Evolutionary conservation across 768 basidiomycete species (phyloP).

Genomic region (Clathrus columnatus): DNA sequence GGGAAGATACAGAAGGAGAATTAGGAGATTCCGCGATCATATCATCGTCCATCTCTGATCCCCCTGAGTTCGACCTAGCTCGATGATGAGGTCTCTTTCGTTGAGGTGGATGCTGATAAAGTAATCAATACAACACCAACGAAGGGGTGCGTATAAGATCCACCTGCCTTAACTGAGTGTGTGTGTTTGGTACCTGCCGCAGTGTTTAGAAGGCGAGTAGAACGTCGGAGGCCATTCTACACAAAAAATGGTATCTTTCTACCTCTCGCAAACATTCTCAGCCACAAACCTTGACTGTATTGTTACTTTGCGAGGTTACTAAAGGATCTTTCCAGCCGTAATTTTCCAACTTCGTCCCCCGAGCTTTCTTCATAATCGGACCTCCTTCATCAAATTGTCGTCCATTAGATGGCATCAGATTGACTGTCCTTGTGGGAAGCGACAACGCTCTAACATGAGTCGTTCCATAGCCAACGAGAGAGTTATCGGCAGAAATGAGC

Average conservation of each 20-base stretch:
- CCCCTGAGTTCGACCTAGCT: conserved; percentile 42
- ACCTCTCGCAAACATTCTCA: neutral
- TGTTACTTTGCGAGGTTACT: neutral
- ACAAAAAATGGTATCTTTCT: conserved; percentile 68
- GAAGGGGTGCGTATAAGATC: neutral
- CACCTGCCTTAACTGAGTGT: conserved; percentile 45
- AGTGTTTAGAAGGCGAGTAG: conserved; percentile 61
- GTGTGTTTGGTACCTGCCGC: conserved; percentile 36
- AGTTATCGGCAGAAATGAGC: conserved; percentile 45
- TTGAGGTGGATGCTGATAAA: conserved; percentile 26
- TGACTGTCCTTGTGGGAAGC: conserved; percentile 6
- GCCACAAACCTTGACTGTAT: conserved; percentile 2
- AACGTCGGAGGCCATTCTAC: conserved; percentile 55
- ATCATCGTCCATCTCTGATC: conserved; percentile 70
- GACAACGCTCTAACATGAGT: conserved; percentile 35
- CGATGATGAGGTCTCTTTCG: conserved; percentile 51
- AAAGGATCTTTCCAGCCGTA: neutral
- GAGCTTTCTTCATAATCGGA: conserved; percentile 66
- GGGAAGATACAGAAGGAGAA: conserved; percentile 54
- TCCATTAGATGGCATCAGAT: conserved; percentile 20
- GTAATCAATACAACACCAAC: conserved; percentile 4
- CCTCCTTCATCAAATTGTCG: conserved; percentile 54
- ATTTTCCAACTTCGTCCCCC: conserved; percentile 29
- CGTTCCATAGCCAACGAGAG: conserved; percentile 26
- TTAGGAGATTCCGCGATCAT: conserved; percentile 22